phyloP scores from a whole-genome alignment of 2,329 filamentous ascomycete genomes.

The Knufia petricola region DNA sequence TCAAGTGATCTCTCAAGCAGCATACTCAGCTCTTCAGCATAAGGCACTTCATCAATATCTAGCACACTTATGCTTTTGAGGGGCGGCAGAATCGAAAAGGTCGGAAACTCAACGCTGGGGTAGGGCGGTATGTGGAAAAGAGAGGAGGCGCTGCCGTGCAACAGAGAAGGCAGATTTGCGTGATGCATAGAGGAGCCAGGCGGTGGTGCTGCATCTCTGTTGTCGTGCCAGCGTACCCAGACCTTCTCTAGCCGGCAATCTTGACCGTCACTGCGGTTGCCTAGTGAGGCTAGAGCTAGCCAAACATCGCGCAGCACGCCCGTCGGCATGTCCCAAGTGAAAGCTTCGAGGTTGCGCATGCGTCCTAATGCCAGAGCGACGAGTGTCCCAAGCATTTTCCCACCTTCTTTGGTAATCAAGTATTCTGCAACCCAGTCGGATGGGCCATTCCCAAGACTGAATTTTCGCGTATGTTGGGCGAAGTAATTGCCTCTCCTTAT shows the following conservation, averaged over 20 bases:
- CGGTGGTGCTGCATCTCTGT: conserved; percentile 40
- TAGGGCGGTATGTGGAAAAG: conserved; percentile 31
- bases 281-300: conserved; percentile 64
- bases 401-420: conserved; percentile 69
- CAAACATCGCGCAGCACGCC: conserved; percentile 74
- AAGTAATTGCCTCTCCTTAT: conserved; percentile 60
- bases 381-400: conserved; percentile 79
- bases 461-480: conserved; percentile 68
- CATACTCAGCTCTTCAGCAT: conserved; percentile 72
- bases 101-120: conserved; percentile 63
- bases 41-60: conserved; percentile 73
- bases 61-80: conserved; percentile 66
- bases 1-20: conserved; percentile 62
- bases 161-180: conserved; percentile 18
- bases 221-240: conserved; percentile 79
- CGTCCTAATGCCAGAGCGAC: conserved; percentile 69
- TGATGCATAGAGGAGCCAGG: conserved; percentile 13
- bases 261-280: conserved; percentile 49
- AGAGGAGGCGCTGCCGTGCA: conserved; percentile 15
- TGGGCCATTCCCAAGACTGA: conserved; percentile 75
- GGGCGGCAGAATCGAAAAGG: conserved; percentile 66
- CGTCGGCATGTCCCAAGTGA: conserved; percentile 84
- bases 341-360: conserved; percentile 73
- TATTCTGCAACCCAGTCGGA: conserved; percentile 71
- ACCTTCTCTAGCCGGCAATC: conserved; percentile 61